phyloP scores from a whole-genome alignment of 148 eudicot genomes.

The Gaultheria prostrata region DNA sequence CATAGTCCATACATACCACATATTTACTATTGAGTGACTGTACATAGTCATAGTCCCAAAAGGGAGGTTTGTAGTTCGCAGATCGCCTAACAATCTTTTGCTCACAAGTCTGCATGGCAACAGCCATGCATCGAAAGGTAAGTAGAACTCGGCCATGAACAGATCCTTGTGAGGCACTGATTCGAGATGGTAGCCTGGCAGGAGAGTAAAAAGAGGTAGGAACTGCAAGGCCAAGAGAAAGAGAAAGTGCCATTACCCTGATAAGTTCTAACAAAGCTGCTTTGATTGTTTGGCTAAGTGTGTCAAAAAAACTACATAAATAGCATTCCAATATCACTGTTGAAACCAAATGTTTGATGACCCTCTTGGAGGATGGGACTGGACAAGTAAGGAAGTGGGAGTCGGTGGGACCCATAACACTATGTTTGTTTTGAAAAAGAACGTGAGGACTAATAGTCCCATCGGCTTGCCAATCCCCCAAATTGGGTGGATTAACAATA shows the following conservation, averaged over 20 bases:
- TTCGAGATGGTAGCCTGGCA: not conserved
- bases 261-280: not conserved
- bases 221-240: not conserved
- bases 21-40: constrained; percentile 10
- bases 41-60: not conserved
- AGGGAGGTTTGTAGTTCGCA: not conserved
- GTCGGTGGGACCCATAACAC: no score
- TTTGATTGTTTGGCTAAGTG: not conserved
- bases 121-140: not conserved
- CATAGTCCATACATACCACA: not conserved
- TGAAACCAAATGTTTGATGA: no score
- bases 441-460: no score
- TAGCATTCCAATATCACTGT: not conserved
- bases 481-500: no score
- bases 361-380: no score
- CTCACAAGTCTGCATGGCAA: not conserved
- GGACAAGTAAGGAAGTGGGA: no score
- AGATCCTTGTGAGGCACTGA: not conserved
- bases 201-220: not conserved
- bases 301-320: not conserved
- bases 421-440: no score
- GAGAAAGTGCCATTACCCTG: not conserved
- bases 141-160: not conserved
- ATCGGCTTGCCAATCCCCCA: no score
- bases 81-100: not conserved